Evolutionary conservation across 179 eudicot species (phyloP).

Genomic region (Sideroxylon spinosum): DNA sequence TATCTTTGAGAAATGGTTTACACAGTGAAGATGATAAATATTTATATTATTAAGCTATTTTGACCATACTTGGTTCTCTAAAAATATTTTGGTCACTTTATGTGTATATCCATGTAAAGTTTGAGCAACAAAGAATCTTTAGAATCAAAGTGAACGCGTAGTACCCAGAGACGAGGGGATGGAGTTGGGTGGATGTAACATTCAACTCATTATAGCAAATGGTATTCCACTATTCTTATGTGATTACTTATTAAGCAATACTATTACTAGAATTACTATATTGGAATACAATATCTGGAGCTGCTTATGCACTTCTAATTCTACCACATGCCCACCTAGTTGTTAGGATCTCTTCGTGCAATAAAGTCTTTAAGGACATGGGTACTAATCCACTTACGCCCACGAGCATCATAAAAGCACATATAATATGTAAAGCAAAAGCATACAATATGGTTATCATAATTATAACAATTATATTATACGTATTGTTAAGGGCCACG

Average conservation of each 20-base stretch:
- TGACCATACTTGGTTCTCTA: background rate
- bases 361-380: too few species aligned
- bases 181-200: conserved; percentile 56
- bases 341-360: too few species aligned
- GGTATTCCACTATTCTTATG: conserved; percentile 32
- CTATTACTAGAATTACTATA: background rate
- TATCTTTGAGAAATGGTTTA: background rate
- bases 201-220: conserved; percentile 37
- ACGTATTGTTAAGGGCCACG: too few species aligned
- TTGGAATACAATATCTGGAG: too few species aligned
- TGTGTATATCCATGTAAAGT: conserved; percentile 28
- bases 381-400: too few species aligned
- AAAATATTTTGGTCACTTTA: background rate
- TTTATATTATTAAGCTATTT: background rate
- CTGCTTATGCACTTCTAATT: too few species aligned
- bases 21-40: background rate
- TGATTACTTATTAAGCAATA: background rate
- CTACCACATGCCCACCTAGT: too few species aligned
- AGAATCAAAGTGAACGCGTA: conserved; percentile 59
- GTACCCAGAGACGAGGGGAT: conserved; percentile 55
- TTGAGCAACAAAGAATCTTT: conserved; percentile 49
- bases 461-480: too few species aligned
- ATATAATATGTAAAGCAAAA: too few species aligned
- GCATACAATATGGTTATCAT: too few species aligned
- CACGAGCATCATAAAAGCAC: too few species aligned